Base-by-base conservation (phyloP, 1,284 basidiomycete genomes). In the Agaricales sp. region DNA sequence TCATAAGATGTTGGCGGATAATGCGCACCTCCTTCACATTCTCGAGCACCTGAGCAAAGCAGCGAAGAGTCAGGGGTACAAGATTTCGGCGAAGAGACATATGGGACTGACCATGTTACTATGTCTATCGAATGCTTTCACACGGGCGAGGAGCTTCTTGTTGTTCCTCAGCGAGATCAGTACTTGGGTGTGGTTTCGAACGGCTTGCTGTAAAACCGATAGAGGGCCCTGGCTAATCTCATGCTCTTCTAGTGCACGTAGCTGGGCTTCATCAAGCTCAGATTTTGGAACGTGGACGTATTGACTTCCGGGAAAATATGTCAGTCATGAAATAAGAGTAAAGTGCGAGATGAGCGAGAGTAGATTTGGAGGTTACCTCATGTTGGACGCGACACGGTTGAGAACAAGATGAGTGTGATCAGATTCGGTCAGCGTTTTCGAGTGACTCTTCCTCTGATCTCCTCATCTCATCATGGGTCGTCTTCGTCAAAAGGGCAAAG, bases 81-180 rank as follows among this genome's bases (percentile, higher is more conserved):
- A 16, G 47, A 25, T 16, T 11, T 20, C 19, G 18, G 39, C 39
- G 25, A 30, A 38, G 30, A 45, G 48, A 37, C 18, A 46, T 43
- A 8, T 4, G 65, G 16, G 22, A 58, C 80, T 50, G 55, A 91
- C 96, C 95, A 99, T 98, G 65, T 99, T 99, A 58, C 89, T 90
- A 68, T 99, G 96, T 61, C 96, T 78, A 68, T 99, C 96, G 67
- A 99, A 99, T 0, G 96, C 96, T 68, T 99, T 99, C 52, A 99
- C 95, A 51, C 95, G 81, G 38, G 92, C 96, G 52, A 99, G 77
- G 24, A 99, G 74, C 68, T 99, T 99, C 71, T 96, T 97, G 78
- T 99, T 97, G 74, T 99, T 99, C 60, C 96, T 77, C 52, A 99
- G 75, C 22, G 93, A 94, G 62, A 99, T 95, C 54, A 99, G 81